phyloP scores from a whole-genome alignment of 805 yeast species.

The Priceomyces medius region DNA sequence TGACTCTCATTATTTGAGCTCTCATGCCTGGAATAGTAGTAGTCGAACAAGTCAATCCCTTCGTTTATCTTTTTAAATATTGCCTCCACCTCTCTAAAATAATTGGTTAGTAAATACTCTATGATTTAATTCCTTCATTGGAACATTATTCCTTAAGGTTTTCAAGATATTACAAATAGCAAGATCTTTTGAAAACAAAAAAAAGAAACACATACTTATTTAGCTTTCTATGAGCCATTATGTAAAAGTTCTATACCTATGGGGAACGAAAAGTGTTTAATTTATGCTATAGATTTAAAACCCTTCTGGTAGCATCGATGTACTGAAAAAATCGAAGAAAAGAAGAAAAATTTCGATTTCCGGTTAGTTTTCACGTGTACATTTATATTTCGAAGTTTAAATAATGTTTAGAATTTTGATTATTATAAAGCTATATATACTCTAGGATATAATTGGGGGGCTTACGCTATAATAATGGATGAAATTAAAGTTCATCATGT shows the following conservation, averaged over 20 bases:
- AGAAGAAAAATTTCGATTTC: conserved; percentile 2
- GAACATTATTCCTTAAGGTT: no score
- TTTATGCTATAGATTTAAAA: not conserved
- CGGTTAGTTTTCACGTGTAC: conserved; percentile 1
- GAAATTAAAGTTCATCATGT: conserved; percentile 43
- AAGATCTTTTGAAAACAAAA: not conserved
- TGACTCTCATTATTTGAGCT: conserved; percentile 40
- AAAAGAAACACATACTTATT: conserved; percentile 32
- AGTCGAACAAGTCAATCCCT: conserved; percentile 45
- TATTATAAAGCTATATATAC: not conserved
- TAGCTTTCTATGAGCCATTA: conserved; percentile 33
- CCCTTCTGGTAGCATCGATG: conserved; percentile 1
- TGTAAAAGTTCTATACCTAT: conserved; percentile 4
- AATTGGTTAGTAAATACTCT: conserved; percentile 6
- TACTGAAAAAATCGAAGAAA: conserved; percentile 6
- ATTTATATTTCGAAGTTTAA: not conserved
- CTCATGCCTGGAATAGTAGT: conserved; percentile 44
- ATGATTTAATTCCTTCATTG: not conserved
- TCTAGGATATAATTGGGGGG: conserved; percentile 3
- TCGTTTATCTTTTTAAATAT: conserved; percentile 46
- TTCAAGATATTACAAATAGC: not conserved
- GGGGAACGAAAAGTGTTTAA: not conserved
- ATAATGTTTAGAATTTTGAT: not conserved
- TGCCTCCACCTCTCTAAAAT: conserved; percentile 37
- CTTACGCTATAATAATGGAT: not conserved